Conservation (phyloP, 2,329 filamentous ascomycete genomes). For the Dryadomyces sulphureus region DNA sequence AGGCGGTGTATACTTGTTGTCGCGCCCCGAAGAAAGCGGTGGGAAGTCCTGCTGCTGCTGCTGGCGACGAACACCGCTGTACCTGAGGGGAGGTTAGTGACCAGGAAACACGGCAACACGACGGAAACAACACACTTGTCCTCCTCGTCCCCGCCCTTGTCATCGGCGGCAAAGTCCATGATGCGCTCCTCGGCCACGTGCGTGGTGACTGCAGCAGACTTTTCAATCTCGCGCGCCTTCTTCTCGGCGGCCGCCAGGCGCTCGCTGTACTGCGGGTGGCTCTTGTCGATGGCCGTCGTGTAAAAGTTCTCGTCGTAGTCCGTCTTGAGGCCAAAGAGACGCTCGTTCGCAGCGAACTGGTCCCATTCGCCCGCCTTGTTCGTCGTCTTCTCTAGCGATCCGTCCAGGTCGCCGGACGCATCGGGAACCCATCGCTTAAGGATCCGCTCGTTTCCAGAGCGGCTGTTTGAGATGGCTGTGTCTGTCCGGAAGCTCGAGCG, state of each 20-base stretch:
- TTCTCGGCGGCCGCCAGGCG: constrained; percentile 64
- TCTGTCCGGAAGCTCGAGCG: constrained; percentile 69
- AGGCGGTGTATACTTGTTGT: constrained; percentile 78
- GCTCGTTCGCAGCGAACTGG: constrained; percentile 83
- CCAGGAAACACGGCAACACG: neutral
- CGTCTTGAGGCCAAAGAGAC: constrained; percentile 72
- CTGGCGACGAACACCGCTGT: constrained; percentile 77
- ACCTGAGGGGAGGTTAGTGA: constrained; percentile 32
- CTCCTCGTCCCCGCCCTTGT: constrained; percentile 70
- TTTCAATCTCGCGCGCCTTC: constrained; percentile 82
- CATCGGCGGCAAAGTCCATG: constrained; percentile 46
- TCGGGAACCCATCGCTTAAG: constrained; percentile 74
- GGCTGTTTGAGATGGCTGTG: constrained; percentile 66
- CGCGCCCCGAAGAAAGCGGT: constrained; percentile 36
- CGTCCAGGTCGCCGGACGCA: constrained; percentile 44
- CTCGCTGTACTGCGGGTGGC: constrained; percentile 66
- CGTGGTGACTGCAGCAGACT: constrained; percentile 54
- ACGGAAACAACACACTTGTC: constrained; percentile 54
- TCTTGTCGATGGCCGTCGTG: constrained; percentile 79
- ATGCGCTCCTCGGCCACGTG: constrained; percentile 87
- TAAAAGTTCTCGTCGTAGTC: constrained; percentile 93
- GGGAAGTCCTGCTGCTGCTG: constrained; percentile 56
- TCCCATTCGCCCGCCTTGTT: constrained; percentile 54
- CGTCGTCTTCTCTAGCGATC: constrained; percentile 51
- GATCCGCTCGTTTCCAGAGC: constrained; percentile 53